Base-by-base conservation (phyloP, 2,329 filamentous ascomycete genomes). In the Camillea tinctor region DNA sequence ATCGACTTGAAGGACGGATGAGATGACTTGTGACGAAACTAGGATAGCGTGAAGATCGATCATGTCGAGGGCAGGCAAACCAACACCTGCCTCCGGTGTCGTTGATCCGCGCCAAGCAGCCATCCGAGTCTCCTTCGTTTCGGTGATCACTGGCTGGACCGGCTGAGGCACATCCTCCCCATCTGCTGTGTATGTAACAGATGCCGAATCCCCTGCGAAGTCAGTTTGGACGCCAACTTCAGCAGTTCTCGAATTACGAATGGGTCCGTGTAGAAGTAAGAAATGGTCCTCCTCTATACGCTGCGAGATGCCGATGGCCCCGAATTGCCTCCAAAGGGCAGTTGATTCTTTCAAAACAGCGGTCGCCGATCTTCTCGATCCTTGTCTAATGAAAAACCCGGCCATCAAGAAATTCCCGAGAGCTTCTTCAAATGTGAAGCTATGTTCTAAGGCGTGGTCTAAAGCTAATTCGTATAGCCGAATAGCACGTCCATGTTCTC, bases 11-110 rank as follows among this genome's bases (percentile, higher is more conserved):
- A 94, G 76, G 55, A 93, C 89, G 17, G 90, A 93, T 4, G 90
- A 93, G 50, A 94, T 88, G 50, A 93, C 84, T 71, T 93, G 91
- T 9, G 89, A 92, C 2, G 88, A 91, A 67, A 91, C 87, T 15
- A 94, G 79, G 60, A 94, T 93, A 22, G 88, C 89, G 50, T 91
- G 88, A 62, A 93, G 75, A 73, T 93, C 91, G 70, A 94, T 88
- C 88, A 94, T 93, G 75, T 94, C 91, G 56, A 94, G 81, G 24
- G 89, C 87, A 49, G 89, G 89, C 60, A 93, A 80, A 11, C 88
- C 87, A 40, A 80, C 84, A 2, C 83, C 84, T 20, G 83, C 79
- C 64, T 86, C 85, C 5, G 82, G 74, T 60, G 83, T 81, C 76
- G 85, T 86, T 11, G 84, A 82, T 17, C 84, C 84, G 66, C 85